phyloP scores from a whole-genome alignment of 495 filamentous ascomycete genomes.

The Xylaria castorea region DNA sequence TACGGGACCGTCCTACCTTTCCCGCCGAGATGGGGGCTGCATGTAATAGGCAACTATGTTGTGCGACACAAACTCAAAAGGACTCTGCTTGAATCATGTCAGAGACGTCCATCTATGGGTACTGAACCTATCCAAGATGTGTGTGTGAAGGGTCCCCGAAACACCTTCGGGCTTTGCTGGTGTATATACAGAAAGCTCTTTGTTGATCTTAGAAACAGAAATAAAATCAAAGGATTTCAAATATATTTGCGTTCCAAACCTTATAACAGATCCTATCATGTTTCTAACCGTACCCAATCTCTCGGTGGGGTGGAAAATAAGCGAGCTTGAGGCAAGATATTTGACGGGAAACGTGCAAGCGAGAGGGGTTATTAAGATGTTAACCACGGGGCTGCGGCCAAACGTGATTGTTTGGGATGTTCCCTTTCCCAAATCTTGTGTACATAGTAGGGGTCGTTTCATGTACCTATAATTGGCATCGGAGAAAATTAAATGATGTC shows the following conservation, averaged over 20 bases:
- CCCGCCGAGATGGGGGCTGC: not conserved
- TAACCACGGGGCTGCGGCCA: not conserved
- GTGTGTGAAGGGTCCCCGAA: not conserved
- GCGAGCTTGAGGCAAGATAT: not conserved
- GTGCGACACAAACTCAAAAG: conserved; percentile 8
- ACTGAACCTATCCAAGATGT: not conserved
- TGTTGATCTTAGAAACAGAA: not conserved
- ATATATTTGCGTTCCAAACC: not conserved
- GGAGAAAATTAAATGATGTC: not conserved
- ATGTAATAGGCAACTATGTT: conserved; percentile 8
- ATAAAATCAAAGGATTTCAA: not conserved
- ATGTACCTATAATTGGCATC: not conserved
- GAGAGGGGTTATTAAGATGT: not conserved
- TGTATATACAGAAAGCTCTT: not conserved
- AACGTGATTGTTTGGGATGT: not conserved
- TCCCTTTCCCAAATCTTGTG: not conserved
- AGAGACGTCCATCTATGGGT: not conserved
- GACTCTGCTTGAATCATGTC: not conserved
- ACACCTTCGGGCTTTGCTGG: not conserved
- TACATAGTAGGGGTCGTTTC: conserved; percentile 6
- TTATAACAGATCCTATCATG: not conserved
- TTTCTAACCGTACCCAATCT: not conserved
- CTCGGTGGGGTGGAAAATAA: not conserved
- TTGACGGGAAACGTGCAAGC: not conserved
- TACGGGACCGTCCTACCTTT: conserved; percentile 9